phyloP scores from a whole-genome alignment of 192 early-diverging fungal species.

The Backusella circina region DNA sequence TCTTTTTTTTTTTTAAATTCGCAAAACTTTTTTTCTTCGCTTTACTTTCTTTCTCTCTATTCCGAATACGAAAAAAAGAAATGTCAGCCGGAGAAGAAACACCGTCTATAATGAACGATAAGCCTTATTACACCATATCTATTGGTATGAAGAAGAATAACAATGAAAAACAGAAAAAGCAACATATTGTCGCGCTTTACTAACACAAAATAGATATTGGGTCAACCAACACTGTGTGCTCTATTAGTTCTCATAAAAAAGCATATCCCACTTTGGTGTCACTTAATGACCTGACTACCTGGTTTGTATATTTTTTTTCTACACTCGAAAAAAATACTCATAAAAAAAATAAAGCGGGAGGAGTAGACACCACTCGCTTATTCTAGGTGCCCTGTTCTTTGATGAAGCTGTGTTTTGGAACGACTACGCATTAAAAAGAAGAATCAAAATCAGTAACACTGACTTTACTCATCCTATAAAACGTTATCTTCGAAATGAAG shows the following conservation, averaged over 20 bases:
- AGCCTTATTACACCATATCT: not conserved
- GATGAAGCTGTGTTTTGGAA: not conserved
- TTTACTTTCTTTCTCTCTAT: no score
- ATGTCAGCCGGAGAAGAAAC: not conserved
- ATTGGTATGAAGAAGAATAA: not conserved
- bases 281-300: not conserved
- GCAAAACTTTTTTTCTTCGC: not conserved
- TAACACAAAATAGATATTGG: not conserved
- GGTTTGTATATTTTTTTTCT: not conserved
- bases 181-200: not conserved
- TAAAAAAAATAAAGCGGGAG: not conserved
- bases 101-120: not conserved
- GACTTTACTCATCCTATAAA: not conserved
- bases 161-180: not conserved
- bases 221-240: not conserved
- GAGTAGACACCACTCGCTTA: not conserved
- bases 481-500: not conserved
- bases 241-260: not conserved
- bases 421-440: not conserved
- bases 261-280: not conserved
- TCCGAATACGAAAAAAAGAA: not conserved
- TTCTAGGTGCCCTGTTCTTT: not conserved
- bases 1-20: not conserved
- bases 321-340: not conserved
- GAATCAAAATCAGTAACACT: not conserved